Evolutionary conservation across 495 filamentous ascomycete species (phyloP).

Genomic region (Parmelia sp.): DNA sequence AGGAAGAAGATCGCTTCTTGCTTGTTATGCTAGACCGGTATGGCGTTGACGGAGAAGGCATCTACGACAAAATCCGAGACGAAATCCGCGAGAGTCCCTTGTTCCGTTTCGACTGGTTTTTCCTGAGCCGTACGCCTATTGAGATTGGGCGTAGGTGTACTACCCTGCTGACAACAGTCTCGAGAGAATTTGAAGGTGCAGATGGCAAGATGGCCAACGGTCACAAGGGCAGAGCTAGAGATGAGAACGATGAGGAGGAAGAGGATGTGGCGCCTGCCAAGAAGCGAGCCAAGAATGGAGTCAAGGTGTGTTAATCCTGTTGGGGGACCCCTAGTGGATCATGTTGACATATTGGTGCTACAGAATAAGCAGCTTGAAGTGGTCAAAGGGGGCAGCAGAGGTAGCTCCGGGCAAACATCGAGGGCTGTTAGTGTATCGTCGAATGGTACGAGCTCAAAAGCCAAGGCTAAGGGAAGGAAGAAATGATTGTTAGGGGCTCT

Average conservation of each 20-base stretch:
- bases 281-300: slow-evolving; percentile 86
- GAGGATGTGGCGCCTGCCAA: slow-evolving; percentile 76
- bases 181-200: slow-evolving; percentile 79
- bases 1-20: slow-evolving; percentile 96
- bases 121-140: slow-evolving; percentile 85
- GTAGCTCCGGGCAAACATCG: slow-evolving; percentile 46
- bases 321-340: background rate
- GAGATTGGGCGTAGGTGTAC: slow-evolving; percentile 90
- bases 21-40: slow-evolving; percentile 87
- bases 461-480: slow-evolving; percentile 44
- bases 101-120: slow-evolving; percentile 99
- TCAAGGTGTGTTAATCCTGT: slow-evolving; percentile 47
- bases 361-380: slow-evolving; percentile 58
- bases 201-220: slow-evolving; percentile 45
- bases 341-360: slow-evolving; percentile 13
- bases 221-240: slow-evolving; percentile 62
- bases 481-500: slow-evolving; percentile 20
- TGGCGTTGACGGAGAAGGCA: slow-evolving; percentile 76
- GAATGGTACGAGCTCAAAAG: slow-evolving; percentile 40
- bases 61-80: slow-evolving; percentile 81
- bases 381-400: slow-evolving; percentile 51
- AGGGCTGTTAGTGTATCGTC: slow-evolving; percentile 54
- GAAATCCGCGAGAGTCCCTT: slow-evolving; percentile 90
- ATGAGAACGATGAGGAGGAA: slow-evolving; percentile 73
- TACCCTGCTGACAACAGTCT: slow-evolving; percentile 87